Percentiles rank a stretch among this genome's conserved stretches.
These are phyloP conservation scores for Lignosus rhinocerotis DNA, from an alignment of 1,284 basidiomycete genomes.

Conservation along the genomic window DNA sequence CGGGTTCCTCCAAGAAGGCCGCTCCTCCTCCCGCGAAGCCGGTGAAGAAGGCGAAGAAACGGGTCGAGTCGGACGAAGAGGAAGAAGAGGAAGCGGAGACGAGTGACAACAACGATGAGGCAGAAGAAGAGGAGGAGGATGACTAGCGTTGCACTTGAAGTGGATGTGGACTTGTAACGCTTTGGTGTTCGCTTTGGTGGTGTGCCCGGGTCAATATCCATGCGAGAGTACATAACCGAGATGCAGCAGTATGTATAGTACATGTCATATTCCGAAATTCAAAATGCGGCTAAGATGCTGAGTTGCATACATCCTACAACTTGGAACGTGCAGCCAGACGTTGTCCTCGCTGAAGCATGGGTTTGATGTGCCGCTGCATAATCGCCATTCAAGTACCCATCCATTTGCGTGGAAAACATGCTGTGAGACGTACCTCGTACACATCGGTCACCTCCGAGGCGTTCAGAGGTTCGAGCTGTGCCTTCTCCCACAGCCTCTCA, in stretches of 20 bases:
- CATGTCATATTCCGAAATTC: neutral
- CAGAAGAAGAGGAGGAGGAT: slow-evolving; percentile 28
- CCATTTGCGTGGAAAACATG: too few species aligned
- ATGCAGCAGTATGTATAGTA: slow-evolving; percentile 1
- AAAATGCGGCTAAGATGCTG: neutral
- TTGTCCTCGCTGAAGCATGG: slow-evolving; percentile 48
- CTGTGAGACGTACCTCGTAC: slow-evolving; percentile 46
- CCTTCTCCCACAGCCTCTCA: slow-evolving; percentile 66
- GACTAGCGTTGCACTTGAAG: slow-evolving; percentile 2
- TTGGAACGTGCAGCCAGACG: slow-evolving; percentile 33
- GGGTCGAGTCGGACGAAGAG: slow-evolving; percentile 31
- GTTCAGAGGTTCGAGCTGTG: slow-evolving; percentile 67
- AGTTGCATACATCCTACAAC: slow-evolving; percentile 18
- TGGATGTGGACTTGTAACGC: neutral
- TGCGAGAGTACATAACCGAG: neutral
- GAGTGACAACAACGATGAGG: slow-evolving; percentile 19
- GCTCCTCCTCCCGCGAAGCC: slow-evolving; percentile 14
- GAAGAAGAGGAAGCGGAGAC: slow-evolving; percentile 23
- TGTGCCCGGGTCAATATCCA: neutral
- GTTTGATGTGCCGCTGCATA: slow-evolving; percentile 23
- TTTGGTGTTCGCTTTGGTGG: neutral
- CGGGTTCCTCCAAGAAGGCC: slow-evolving; percentile 19
- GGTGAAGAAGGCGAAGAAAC: slow-evolving; percentile 24
- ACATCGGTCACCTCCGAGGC: slow-evolving; percentile 48
- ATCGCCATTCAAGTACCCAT: neutral